Evolutionary conservation across 164 flowering plant species (phyloP).

Genomic region (Tinospora cordifolia): DNA sequence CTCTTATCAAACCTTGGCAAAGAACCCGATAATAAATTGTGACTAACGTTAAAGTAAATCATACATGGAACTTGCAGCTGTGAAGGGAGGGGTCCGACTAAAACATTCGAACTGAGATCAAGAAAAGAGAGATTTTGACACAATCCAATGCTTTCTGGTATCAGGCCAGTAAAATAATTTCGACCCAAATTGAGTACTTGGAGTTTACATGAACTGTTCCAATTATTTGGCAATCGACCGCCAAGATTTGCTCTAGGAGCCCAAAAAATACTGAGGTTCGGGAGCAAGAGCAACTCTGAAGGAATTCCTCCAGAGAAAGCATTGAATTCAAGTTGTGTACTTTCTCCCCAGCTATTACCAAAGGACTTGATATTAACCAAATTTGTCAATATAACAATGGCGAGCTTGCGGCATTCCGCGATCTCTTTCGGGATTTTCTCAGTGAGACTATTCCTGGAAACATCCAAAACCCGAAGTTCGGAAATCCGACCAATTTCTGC

Average conservation of each 20-base stretch:
- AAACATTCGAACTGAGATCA: constrained; percentile 57
- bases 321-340: constrained; percentile 47
- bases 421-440: constrained; percentile 52
- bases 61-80: constrained; percentile 51
- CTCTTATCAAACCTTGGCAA: constrained; percentile 31
- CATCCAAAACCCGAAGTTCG: constrained; percentile 54
- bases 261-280: constrained; percentile 52
- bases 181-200: constrained; percentile 49
- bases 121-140: constrained; percentile 47
- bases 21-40: constrained; percentile 43
- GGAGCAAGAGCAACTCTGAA: constrained; percentile 33
- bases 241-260: constrained; percentile 65
- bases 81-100: constrained; percentile 38
- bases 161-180: constrained; percentile 39
- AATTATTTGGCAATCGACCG: constrained; percentile 41
- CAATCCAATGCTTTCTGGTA: constrained; percentile 38
- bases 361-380: constrained; percentile 21
- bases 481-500: constrained; percentile 41
- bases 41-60: constrained; percentile 54
- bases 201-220: constrained; percentile 37
- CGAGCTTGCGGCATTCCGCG: constrained; percentile 37
- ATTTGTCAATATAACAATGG: constrained; percentile 47
- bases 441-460: constrained; percentile 62
- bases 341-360: constrained; percentile 12
- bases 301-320: constrained; percentile 56